phyloP scores from a whole-genome alignment of 306 rosid genomes.

The Phaseolus lunatus region DNA sequence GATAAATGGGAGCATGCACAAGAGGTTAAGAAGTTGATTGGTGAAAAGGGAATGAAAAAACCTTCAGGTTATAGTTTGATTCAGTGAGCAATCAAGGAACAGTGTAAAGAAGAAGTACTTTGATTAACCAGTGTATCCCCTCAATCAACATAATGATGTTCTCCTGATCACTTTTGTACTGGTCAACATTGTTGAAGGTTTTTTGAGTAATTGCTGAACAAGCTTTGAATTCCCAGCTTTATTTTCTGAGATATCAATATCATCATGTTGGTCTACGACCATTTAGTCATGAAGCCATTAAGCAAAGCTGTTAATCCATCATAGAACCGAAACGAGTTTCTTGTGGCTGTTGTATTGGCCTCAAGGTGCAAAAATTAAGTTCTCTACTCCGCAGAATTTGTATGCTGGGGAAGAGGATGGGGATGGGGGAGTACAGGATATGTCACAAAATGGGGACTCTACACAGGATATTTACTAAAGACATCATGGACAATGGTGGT shows the following conservation, averaged over 20 bases:
- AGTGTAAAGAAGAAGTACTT: slow-evolving; percentile 22
- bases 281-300: background rate
- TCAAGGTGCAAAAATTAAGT: slow-evolving; percentile 72
- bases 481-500: slow-evolving; percentile 82
- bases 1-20: slow-evolving; percentile 70
- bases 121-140: slow-evolving; percentile 6
- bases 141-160: background rate
- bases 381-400: slow-evolving; percentile 84
- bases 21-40: slow-evolving; percentile 61
- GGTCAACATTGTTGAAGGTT: background rate
- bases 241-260: background rate
- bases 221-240: background rate
- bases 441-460: slow-evolving; percentile 74
- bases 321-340: slow-evolving; percentile 78
- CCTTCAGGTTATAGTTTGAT: slow-evolving; percentile 70
- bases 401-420: slow-evolving; percentile 80
- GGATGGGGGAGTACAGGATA: slow-evolving; percentile 66
- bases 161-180: background rate
- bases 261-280: background rate
- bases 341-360: slow-evolving; percentile 72
- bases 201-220: background rate
- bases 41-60: slow-evolving; percentile 58
- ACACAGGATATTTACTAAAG: slow-evolving; percentile 59
- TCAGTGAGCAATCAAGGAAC: slow-evolving; percentile 31
- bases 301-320: slow-evolving; percentile 50